Evolutionary conservation across 2,329 filamentous ascomycete species (phyloP).

Genomic region (Colletotrichum trifolii): DNA sequence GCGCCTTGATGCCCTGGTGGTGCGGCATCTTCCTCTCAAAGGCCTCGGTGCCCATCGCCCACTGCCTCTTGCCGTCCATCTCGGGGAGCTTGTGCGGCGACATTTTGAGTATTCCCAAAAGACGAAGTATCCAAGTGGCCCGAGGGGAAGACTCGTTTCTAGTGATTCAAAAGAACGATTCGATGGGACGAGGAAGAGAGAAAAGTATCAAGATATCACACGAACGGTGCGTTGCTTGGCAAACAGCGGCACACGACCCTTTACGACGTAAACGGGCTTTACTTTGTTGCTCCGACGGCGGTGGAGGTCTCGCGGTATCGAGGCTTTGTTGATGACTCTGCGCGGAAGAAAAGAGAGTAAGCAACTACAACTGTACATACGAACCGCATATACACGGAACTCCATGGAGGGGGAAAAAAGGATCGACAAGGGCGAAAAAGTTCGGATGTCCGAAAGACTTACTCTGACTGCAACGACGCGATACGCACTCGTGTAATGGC

Average conservation of each 20-base stretch:
- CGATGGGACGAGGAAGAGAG: too few relatives aligned
- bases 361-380: too few relatives aligned
- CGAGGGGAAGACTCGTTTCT: too few relatives aligned
- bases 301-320: slow-evolving; percentile 27
- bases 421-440: background rate
- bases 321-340: slow-evolving; percentile 28
- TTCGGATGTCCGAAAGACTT: slow-evolving; percentile 41
- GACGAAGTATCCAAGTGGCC: too few relatives aligned
- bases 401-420: background rate
- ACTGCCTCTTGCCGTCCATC: slow-evolving; percentile 46
- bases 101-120: slow-evolving; percentile 39
- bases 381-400: too few relatives aligned
- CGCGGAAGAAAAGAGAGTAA: background rate
- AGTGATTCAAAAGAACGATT: too few relatives aligned
- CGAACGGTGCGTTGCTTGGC: slow-evolving; percentile 47
- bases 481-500: slow-evolving; percentile 59
- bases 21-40: slow-evolving; percentile 63
- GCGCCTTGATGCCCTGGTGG: slow-evolving; percentile 67
- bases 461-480: slow-evolving; percentile 60
- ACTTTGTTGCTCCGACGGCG: slow-evolving; percentile 43
- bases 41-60: slow-evolving; percentile 56
- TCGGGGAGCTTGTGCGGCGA: slow-evolving; percentile 42
- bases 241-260: slow-evolving; percentile 42
- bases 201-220: slow-evolving; percentile 37
- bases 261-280: slow-evolving; percentile 39